A percentile compares a stretch with the other conserved stretches of the same genome.
These are phyloP conservation scores for Cicer bijugum DNA, from an alignment of 306 rosid genomes.

Conservation along the genomic window DNA sequence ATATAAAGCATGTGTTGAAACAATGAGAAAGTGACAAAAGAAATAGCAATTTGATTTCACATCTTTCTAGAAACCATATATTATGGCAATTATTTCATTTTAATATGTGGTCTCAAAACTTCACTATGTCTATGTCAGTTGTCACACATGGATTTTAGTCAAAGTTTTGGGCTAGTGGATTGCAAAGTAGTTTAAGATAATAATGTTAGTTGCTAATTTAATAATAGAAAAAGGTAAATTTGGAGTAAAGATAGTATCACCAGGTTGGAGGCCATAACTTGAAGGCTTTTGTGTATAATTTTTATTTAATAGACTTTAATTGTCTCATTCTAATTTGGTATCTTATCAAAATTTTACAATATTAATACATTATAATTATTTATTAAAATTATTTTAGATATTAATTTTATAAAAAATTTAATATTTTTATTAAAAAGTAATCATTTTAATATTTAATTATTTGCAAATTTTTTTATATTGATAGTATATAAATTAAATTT, in stretches of 20 bases:
- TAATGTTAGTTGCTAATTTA: constrained; percentile 10
- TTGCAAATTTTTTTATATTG: no score
- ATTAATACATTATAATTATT: no score
- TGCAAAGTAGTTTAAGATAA: constrained; percentile 15
- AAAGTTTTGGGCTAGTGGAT: constrained; percentile 33
- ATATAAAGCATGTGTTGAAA: no score
- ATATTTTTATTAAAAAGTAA: no score
- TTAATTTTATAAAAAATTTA: no score
- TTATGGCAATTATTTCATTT: not conserved
- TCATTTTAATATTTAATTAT: no score
- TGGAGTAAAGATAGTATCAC: constrained; percentile 30
- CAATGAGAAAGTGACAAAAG: no score
- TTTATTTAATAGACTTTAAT: not conserved
- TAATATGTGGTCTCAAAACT: not conserved
- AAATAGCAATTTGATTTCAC: not conserved
- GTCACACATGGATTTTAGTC: constrained; percentile 40
- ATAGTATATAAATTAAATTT: no score
- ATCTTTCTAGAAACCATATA: constrained; percentile 24
- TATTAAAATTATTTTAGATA: no score
- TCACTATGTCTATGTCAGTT: not conserved
- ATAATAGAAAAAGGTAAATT: constrained; percentile 1
- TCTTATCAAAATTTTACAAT: no score
- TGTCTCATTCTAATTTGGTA: not conserved
- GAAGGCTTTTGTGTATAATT: constrained; percentile 1
- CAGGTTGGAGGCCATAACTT: constrained; percentile 40